A percentile compares a stretch with the other conserved stretches of the same genome.
Conservation (phyloP, 352 stramenopile genomes). For the Globisporangium parvum region DNA sequence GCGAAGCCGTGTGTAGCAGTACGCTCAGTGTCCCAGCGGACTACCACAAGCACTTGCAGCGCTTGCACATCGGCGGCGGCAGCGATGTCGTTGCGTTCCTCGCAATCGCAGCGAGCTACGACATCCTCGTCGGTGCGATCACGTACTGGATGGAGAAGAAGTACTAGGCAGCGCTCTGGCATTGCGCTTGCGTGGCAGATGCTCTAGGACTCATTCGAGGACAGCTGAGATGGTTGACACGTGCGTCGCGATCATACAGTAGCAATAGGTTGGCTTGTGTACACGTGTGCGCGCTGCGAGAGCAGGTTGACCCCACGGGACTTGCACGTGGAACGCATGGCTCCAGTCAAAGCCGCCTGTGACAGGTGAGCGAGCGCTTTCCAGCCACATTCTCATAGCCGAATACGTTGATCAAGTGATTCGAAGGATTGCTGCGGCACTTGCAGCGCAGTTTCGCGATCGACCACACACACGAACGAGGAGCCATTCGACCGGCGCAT, state of each 20-base stretch:
- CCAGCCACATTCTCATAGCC: too few species aligned
- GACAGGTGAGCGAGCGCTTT: too few species aligned
- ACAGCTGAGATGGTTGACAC: too few species aligned
- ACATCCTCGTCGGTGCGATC: constrained; percentile 66
- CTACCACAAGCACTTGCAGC: constrained; percentile 67
- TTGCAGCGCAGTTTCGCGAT: neutral
- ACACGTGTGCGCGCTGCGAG: too few species aligned
- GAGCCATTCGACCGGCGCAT: constrained; percentile 1
- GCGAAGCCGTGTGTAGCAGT: constrained; percentile 63
- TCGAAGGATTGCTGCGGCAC: too few species aligned
- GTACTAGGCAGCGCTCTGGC: constrained; percentile 47
- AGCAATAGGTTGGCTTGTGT: neutral
- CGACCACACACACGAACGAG: too few species aligned
- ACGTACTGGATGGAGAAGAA: constrained; percentile 73
- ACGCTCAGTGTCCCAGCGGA: constrained; percentile 63
- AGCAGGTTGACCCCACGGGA: too few species aligned
- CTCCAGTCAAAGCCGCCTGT: too few species aligned
- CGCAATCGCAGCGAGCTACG: constrained; percentile 64
- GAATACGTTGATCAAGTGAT: too few species aligned
- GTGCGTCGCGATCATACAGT: neutral
- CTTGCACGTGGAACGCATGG: too few species aligned
- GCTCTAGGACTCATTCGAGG: too few species aligned
- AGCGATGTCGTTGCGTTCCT: constrained; percentile 74
- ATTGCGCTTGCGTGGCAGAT: too few species aligned
- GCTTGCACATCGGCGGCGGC: constrained; percentile 62